Evolutionary conservation across 345 rosid species (phyloP).

Genomic region (Rhodomyrtus tomentosa): DNA sequence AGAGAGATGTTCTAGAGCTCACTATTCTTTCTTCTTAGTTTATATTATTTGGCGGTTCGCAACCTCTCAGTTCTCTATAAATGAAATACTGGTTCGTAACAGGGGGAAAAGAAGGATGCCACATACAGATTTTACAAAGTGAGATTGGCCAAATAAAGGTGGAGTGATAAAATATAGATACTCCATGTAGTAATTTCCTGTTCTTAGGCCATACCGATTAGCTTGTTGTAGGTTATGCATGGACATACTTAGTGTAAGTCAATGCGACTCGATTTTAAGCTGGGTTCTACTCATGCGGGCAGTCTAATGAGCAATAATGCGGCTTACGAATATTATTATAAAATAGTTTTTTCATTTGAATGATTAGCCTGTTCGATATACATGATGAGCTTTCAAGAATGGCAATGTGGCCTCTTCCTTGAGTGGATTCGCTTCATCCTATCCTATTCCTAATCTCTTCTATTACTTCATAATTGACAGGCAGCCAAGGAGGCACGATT

Average conservation of each 20-base stretch:
- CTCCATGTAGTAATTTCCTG: neutral
- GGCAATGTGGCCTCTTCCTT: neutral
- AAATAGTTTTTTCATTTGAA: neutral
- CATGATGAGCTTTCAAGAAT: neutral
- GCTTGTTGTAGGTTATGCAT: neutral
- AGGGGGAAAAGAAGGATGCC: neutral
- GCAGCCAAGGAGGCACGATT: conserved; percentile 57
- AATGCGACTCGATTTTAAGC: neutral
- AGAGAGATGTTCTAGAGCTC: neutral
- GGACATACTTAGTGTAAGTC: neutral
- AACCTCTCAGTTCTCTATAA: neutral
- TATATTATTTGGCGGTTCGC: neutral
- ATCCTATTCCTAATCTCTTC: neutral
- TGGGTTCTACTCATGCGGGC: neutral
- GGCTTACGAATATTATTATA: neutral
- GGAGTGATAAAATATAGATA: neutral
- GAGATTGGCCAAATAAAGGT: neutral
- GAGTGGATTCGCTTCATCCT: neutral
- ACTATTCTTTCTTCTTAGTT: neutral
- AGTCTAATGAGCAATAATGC: neutral
- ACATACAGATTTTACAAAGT: neutral
- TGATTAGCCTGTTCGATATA: neutral
- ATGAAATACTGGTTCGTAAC: neutral
- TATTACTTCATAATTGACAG: conserved; percentile 18
- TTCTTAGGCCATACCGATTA: neutral